Conservation (phyloP, 2,329 filamentous ascomycete genomes). For the Xylaria sp. region DNA sequence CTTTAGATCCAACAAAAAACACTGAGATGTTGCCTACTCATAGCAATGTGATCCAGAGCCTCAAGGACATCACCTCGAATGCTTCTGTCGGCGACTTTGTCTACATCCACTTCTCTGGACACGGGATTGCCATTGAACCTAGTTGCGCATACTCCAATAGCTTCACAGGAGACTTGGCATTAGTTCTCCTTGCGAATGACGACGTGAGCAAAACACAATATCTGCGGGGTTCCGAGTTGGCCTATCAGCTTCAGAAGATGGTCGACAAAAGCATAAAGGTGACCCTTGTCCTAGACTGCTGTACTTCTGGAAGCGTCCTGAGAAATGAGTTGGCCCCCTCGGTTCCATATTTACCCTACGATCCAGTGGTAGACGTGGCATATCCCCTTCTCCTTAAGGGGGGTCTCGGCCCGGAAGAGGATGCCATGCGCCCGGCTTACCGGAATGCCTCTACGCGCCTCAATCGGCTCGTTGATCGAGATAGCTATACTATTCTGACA, state of each 20-base stretch:
- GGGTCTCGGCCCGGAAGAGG: too few relatives aligned
- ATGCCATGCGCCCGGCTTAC: too few relatives aligned
- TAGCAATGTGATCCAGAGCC: not conserved
- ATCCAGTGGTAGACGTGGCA: too few relatives aligned
- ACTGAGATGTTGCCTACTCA: not conserved
- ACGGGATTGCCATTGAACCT: not conserved
- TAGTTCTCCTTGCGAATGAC: not conserved
- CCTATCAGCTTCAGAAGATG: not conserved
- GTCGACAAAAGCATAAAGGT: not conserved
- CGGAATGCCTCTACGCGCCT: too few relatives aligned
- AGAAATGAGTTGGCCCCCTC: not conserved
- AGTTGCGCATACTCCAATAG: not conserved
- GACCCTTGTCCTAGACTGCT: conserved; percentile 12
- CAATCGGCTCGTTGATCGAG: too few relatives aligned
- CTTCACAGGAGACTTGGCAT: not conserved
- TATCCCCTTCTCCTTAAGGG: too few relatives aligned
- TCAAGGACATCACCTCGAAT: not conserved
- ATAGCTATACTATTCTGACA: too few relatives aligned
- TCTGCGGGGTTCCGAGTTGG: not conserved
- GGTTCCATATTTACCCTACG: too few relatives aligned
- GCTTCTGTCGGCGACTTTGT: not conserved
- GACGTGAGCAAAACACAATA: not conserved
- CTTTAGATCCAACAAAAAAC: not conserved
- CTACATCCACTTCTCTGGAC: not conserved
- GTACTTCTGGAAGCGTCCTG: conserved; percentile 4